Base-by-base conservation (phyloP, 257 asterid species). In the Plantago major region DNA sequence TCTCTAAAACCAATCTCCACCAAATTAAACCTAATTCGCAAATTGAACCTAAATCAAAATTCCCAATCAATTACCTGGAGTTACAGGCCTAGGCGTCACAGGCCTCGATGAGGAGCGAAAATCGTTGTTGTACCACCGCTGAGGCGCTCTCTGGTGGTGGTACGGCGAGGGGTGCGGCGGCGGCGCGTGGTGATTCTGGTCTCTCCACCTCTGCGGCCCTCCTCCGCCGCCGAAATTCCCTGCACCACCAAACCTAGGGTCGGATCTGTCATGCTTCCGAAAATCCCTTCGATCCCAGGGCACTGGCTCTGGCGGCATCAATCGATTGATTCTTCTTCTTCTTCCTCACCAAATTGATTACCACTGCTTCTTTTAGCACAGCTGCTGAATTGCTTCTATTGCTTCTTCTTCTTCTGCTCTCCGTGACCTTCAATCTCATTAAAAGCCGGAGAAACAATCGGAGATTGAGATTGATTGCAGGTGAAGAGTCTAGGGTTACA, bases 241-340 rank as follows among this genome's bases (percentile, higher is more conserved):
- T 49, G 68, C 71, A 53, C 83, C 84, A 28, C 80, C 79, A 45
- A 71, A 78, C 54, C 30, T 52, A 26, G 40, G 51, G 64, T 26
- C 88, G 72, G 94, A 81, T 78, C 96, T 86, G 65, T 88, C 92
- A 84, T 84, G 88, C 83, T 81, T 86, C 71, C 95, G 84, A 66
- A 88, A 83, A 68, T 84, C 98, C 76, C 87, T 89, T 83, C 97
- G 95, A 84, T 92, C 98, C 97, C 97, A 86, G 13, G 90, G 82
- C 80, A 81, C 77, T 69, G 90, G 90, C 85, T 92, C 98, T 66
- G 95, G 85, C 81, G 95, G 93, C 97, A 92, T 89, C 83, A 85
- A 85, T 66, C 14, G 19, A 22, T 42, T 15, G 13, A 33, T 33
- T 33, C 40, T 33, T 33, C 40, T 33, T 7, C 3, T 33, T 33